These are phyloP conservation scores for Boletus rubescentipes DNA, from an alignment of 768 basidiomycete species.

Conservation along the genomic window DNA sequence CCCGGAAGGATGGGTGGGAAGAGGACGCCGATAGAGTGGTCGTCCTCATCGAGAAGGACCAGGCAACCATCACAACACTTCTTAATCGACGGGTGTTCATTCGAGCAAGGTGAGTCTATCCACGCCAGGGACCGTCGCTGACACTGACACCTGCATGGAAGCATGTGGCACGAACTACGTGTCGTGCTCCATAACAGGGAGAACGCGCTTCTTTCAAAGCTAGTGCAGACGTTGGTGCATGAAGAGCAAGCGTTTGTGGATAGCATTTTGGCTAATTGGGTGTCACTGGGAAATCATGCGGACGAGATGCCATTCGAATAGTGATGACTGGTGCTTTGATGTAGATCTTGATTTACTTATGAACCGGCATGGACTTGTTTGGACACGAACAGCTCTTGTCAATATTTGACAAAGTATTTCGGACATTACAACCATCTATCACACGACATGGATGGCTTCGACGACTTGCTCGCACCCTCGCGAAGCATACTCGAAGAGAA, in stretches of 20 bases:
- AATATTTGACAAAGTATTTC: background rate
- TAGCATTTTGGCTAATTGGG: slow-evolving; percentile 69
- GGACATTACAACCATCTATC: background rate
- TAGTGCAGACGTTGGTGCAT: slow-evolving; percentile 68
- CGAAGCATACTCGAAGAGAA: slow-evolving; percentile 66
- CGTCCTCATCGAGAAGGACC: slow-evolving; percentile 78
- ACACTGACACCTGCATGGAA: slow-evolving; percentile 29
- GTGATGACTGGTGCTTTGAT: slow-evolving; percentile 17
- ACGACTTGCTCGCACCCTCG: slow-evolving; percentile 68
- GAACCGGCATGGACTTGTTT: slow-evolving; percentile 9
- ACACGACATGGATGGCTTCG: slow-evolving; percentile 67
- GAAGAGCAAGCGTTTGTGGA: slow-evolving; percentile 73
- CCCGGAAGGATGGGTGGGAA: slow-evolving; percentile 81
- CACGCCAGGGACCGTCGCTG: background rate
- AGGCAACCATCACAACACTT: slow-evolving; percentile 71
- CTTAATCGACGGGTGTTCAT: slow-evolving; percentile 84
- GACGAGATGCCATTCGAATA: slow-evolving; percentile 87
- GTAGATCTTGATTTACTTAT: slow-evolving; percentile 17
- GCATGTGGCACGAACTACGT: slow-evolving; percentile 95
- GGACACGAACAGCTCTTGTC: background rate
- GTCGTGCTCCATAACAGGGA: slow-evolving; percentile 91
- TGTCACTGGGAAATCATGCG: slow-evolving; percentile 63
- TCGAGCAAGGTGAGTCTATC: slow-evolving; percentile 66
- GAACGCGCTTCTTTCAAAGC: slow-evolving; percentile 73
- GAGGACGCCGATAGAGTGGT: slow-evolving; percentile 79